Evolutionary conservation across 2,329 filamentous ascomycete species (phyloP).

Genomic region (Conoideocrella luteorostrata): DNA sequence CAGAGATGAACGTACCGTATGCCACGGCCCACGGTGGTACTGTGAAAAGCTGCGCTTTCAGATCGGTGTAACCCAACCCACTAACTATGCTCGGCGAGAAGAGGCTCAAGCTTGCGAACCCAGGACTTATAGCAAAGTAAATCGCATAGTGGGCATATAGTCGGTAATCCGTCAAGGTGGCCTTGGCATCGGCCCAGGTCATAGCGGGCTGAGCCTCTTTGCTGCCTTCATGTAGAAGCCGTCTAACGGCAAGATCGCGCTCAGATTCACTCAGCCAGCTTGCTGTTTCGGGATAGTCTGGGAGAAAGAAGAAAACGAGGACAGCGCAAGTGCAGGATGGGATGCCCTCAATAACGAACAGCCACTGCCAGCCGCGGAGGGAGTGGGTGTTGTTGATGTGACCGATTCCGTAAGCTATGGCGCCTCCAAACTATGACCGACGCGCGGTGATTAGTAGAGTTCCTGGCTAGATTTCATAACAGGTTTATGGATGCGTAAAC

Average conservation of each 20-base stretch:
- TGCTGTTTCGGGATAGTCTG: slow-evolving; percentile 61
- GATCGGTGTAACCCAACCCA: slow-evolving; percentile 42
- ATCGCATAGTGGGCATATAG: slow-evolving; percentile 62
- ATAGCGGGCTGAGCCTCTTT: slow-evolving; percentile 55
- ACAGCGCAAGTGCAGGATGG: slow-evolving; percentile 58
- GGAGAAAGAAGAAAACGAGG: slow-evolving; percentile 59
- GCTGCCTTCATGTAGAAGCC: slow-evolving; percentile 40
- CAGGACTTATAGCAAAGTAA: slow-evolving; percentile 44
- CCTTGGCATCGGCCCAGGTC: slow-evolving; percentile 62
- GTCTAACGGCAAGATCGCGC: slow-evolving; percentile 43
- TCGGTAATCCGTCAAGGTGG: slow-evolving; percentile 58
- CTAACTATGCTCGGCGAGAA: slow-evolving; percentile 57
- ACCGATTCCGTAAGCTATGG: slow-evolving; percentile 66
- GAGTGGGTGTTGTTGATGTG: slow-evolving; percentile 61
- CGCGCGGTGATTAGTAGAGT: too few relatives aligned
- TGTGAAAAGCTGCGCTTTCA: slow-evolving; percentile 59
- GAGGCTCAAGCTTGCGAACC: slow-evolving; percentile 53
- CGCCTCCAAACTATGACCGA: slow-evolving; percentile 57
- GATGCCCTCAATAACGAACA: slow-evolving; percentile 58
- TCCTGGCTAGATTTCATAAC: too few relatives aligned
- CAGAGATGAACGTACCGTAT: slow-evolving; percentile 34
- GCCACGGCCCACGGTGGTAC: slow-evolving; percentile 59
- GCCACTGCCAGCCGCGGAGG: slow-evolving; percentile 62
- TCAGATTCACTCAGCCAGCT: slow-evolving; percentile 56
- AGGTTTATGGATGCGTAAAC: too few relatives aligned